Evolutionary conservation across 495 filamentous ascomycete genomes (phyloP).

Genomic region (Neurospora sp.): DNA sequence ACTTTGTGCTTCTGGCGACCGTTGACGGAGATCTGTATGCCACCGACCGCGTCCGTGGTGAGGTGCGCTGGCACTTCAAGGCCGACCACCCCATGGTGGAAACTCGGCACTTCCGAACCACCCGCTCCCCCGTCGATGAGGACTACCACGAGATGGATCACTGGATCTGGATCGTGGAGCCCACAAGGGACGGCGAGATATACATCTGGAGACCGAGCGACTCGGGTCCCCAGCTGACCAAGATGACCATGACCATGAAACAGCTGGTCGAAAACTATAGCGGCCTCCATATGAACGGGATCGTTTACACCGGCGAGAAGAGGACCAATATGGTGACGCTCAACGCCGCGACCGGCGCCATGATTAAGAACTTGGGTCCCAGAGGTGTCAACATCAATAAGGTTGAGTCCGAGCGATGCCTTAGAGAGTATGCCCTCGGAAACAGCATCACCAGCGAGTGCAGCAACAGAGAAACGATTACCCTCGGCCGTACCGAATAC

Average conservation of each 20-base stretch:
- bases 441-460: conserved; percentile 63
- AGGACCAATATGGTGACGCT: conserved; percentile 80
- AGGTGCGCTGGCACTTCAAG: conserved; percentile 73
- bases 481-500: conserved; percentile 78
- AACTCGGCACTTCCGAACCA: conserved; percentile 70
- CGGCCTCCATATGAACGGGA: conserved; percentile 57
- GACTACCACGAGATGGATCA: conserved; percentile 58
- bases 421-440: conserved; percentile 47
- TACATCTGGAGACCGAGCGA: conserved; percentile 74
- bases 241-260: conserved; percentile 78
- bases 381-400: conserved; percentile 30
- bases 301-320: conserved; percentile 86
- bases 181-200: conserved; percentile 76
- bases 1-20: conserved; percentile 98
- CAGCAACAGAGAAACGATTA: conserved; percentile 58
- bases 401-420: conserved; percentile 45
- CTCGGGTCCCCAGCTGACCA: conserved; percentile 59
- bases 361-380: conserved; percentile 46
- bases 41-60: conserved; percentile 76
- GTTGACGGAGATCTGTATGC: conserved; percentile 95
- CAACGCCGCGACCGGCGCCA: conserved; percentile 70
- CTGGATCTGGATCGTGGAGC: conserved; percentile 95
- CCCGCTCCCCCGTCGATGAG: conserved; percentile 49
- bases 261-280: conserved; percentile 61
- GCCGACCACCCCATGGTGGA: conserved; percentile 80